Evolutionary conservation across 352 stramenopile species (phyloP).

Genomic region (Phytophthora litchii): DNA sequence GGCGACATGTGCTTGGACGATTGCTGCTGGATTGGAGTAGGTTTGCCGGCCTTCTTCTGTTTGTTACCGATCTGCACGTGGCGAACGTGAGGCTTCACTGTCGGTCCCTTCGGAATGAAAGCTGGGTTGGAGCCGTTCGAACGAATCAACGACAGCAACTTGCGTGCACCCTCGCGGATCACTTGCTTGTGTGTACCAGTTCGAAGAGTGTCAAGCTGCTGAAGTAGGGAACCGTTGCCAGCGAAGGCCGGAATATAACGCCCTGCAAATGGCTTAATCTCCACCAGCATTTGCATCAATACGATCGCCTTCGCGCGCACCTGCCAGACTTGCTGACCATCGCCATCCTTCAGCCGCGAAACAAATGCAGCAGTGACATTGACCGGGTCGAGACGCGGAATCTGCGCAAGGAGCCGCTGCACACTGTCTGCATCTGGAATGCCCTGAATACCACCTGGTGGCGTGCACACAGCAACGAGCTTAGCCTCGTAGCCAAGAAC

Average conservation of each 20-base stretch:
- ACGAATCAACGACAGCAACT: slow-evolving; percentile 57
- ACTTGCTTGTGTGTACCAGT: slow-evolving; percentile 46
- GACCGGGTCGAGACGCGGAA: slow-evolving; percentile 37
- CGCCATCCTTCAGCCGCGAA: slow-evolving; percentile 41
- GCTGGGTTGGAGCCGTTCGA: slow-evolving; percentile 52
- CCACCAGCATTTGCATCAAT: slow-evolving; percentile 59
- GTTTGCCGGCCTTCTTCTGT: slow-evolving; percentile 21
- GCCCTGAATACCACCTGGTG: slow-evolving; percentile 55
- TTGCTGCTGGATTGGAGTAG: slow-evolving; percentile 7
- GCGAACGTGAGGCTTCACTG: slow-evolving; percentile 34
- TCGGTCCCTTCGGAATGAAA: slow-evolving; percentile 39
- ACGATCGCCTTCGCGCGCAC: slow-evolving; percentile 58
- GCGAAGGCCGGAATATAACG: slow-evolving; percentile 42
- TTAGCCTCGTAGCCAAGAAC: slow-evolving; percentile 47
- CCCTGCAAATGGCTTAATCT: slow-evolving; percentile 44
- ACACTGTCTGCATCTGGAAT: slow-evolving; percentile 53
- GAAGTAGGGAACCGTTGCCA: slow-evolving; percentile 28
- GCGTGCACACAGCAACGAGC: slow-evolving; percentile 56
- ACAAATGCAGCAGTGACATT: slow-evolving; percentile 41
- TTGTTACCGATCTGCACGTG: slow-evolving; percentile 28
- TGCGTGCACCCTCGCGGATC: slow-evolving; percentile 56
- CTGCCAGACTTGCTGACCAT: slow-evolving; percentile 45
- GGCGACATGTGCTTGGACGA: slow-evolving; percentile 9
- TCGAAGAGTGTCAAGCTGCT: slow-evolving; percentile 44
- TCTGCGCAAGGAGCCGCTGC: slow-evolving; percentile 52